Base-by-base conservation (phyloP, 2,329 filamentous ascomycete genomes). In the Chaetomium olivaceum region DNA sequence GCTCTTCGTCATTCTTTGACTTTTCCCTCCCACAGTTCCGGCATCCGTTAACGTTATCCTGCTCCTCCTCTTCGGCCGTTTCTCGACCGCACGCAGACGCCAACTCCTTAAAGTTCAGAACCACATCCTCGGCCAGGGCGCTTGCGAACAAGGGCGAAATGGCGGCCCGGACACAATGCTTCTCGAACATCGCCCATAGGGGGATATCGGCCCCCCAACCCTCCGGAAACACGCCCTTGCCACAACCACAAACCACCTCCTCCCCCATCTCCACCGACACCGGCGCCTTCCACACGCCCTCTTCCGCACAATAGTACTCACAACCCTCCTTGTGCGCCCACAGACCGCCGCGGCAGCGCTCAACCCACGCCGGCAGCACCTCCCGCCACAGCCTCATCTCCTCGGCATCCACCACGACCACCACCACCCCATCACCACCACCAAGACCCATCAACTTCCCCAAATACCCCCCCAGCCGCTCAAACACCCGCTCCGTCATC, bases 341-440 rank as follows among this genome's bases (percentile, higher is more conserved):
- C 3, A 77, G 80, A 19, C 82, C 78, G 7, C n/a, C 46, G 2
- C n/a, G 46, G 67, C 80, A 83, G 27, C 82, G 76, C 73, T 85
- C 82, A 0, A 73, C 80, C 57, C 82, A 67, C 0, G 79, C 76
- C 0, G 82, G 81, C 2, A 85, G 71, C 1, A 73, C 62, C 43
- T 74, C 76, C 69, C 82, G 82, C 83, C 82, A 85, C 11, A 83
- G 74, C 1, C 83, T 74, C 2, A 92, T 77, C 36, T 90, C 89
- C n/a, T 80, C 82, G 85, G 4, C 84, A 36, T 82, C 75, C 5
- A 83, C 78, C 1, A 56, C 72, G 1, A 50, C 2, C 25, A 11
- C 14, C 21, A 58, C 59, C 59, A 54, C 31, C 31, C 23, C 8
- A 2, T 19, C 43, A 8, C 16, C 11, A 6, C 8, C 14, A n/a